Evolutionary conservation across 805 yeast species (phyloP).

Genomic region (Soucietia sequanensis): DNA sequence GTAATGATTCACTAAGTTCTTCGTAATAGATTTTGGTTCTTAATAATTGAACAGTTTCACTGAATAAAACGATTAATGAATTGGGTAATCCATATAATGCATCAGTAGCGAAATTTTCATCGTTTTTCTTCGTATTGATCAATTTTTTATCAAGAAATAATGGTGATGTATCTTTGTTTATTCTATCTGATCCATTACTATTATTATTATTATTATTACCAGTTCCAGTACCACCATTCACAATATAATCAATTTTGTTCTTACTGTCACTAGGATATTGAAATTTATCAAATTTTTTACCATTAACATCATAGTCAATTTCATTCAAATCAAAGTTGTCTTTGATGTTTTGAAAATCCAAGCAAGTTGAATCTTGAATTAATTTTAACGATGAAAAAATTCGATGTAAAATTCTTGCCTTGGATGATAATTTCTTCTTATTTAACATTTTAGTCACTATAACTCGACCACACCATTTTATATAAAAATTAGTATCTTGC

Average conservation of each 20-base stretch:
- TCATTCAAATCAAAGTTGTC: conserved; percentile 30
- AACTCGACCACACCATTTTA: conserved; percentile 73
- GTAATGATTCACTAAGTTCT: conserved; percentile 31
- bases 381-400: conserved; percentile 73
- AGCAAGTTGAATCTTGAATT: conserved; percentile 73
- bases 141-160: conserved; percentile 41
- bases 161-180: conserved; percentile 27
- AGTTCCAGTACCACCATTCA: conserved; percentile 8
- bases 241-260: conserved; percentile 19
- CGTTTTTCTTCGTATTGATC: conserved; percentile 48
- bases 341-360: conserved; percentile 32
- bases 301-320: conserved; percentile 33
- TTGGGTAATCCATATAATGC: conserved; percentile 84
- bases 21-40: conserved; percentile 58
- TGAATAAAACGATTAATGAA: conserved; percentile 68
- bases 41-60: conserved; percentile 67
- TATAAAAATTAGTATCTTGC: conserved; percentile 77
- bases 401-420: conserved; percentile 75
- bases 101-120: conserved; percentile 67
- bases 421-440: conserved; percentile 65
- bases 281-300: conserved; percentile 28
- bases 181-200: conserved; percentile 4
- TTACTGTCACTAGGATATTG: conserved; percentile 9
- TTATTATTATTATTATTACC: too few relatives aligned
- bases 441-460: conserved; percentile 65